Conservation (phyloP, 1,139 yeast genomes). For the Diutina ranongensis region DNA sequence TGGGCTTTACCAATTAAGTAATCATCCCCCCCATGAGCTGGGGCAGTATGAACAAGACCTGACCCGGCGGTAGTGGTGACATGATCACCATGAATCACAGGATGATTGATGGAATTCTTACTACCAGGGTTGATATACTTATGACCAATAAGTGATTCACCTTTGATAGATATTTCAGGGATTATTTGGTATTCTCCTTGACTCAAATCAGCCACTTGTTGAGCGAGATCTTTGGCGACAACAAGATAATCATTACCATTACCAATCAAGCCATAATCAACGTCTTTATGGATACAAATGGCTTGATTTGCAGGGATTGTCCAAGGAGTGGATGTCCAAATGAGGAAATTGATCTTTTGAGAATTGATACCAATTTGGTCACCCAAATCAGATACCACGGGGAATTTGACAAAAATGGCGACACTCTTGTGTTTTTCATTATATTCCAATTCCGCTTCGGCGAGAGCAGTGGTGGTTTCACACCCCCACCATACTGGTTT, state of each 20-base stretch:
- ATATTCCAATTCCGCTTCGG: conserved; percentile 93
- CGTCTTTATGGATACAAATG: conserved; percentile 52
- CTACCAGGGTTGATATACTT: conserved; percentile 49
- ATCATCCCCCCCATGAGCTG: conserved; percentile 97
- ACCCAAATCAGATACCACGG: conserved; percentile 18
- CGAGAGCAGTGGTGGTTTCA: conserved; percentile 86
- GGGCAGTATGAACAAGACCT: conserved; percentile 93
- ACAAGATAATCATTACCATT: conserved; percentile 30
- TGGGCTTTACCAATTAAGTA: conserved; percentile 56
- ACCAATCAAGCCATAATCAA: conserved; percentile 43
- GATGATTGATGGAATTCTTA: conserved; percentile 26
- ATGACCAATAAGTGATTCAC: conserved; percentile 31
- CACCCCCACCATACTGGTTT: conserved; percentile 98
- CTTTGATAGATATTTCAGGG: conserved; percentile 18
- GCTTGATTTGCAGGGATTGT: conserved; percentile 85
- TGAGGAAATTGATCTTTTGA: conserved; percentile 24
- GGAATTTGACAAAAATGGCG: conserved; percentile 65
- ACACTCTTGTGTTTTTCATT: conserved; percentile 59
- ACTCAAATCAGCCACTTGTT: conserved; percentile 14
- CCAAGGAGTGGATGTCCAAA: conserved; percentile 99
- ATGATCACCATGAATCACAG: conserved; percentile 69
- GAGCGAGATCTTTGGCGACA: conserved; percentile 36
- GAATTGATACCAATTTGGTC: background rate
- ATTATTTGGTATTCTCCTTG: conserved; percentile 9
- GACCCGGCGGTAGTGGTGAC: conserved; percentile 82